These are phyloP conservation scores for Eutrema salsugineum DNA, from an alignment of 441 rosid species.

Conservation along the genomic window DNA sequence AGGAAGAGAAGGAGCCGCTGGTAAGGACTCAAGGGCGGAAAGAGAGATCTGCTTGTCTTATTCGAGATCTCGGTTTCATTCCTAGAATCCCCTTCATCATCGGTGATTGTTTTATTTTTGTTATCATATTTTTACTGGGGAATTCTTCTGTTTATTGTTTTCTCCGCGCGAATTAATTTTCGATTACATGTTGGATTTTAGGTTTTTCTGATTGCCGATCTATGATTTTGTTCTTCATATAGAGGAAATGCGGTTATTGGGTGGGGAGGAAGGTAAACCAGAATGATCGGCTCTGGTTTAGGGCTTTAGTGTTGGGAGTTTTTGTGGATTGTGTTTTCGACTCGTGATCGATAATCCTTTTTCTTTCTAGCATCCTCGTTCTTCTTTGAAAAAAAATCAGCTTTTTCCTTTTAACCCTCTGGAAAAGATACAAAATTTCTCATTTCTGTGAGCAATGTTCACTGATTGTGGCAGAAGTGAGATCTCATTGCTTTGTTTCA, in stretches of 20 bases:
- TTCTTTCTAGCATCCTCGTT: neutral
- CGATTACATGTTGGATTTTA: neutral
- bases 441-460: neutral
- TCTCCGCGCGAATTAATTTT: neutral
- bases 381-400: neutral
- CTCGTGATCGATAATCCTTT: neutral
- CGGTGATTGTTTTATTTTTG: constrained; percentile 4
- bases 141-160: neutral
- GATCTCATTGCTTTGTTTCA: neutral
- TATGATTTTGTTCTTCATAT: neutral
- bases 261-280: neutral
- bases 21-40: neutral
- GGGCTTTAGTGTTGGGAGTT: constrained; percentile 12
- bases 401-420: neutral
- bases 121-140: neutral
- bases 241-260: neutral
- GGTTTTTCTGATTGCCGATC: neutral
- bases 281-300: constrained; percentile 12
- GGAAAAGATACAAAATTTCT: neutral
- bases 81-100: neutral
- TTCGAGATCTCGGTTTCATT: constrained; percentile 16
- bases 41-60: constrained; percentile 15
- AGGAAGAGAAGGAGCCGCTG: constrained; percentile 12
- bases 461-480: neutral
- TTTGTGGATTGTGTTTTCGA: neutral